Conservation (phyloP, 1,284 basidiomycete species). For the Stygiomarasmius scandens region DNA sequence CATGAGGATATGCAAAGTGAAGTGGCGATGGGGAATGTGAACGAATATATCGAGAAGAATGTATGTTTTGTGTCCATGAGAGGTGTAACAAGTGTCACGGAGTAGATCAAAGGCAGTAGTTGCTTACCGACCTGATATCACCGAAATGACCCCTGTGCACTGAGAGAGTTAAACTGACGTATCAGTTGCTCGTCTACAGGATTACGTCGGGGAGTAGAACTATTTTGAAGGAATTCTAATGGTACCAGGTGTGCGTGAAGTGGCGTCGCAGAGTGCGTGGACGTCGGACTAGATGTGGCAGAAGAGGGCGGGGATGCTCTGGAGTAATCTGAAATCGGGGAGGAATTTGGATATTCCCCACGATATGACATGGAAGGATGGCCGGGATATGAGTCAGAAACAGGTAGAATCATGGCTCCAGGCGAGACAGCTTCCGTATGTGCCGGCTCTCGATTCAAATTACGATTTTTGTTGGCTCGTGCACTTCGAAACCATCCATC, state of each 20-base stretch:
- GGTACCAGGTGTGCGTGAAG: constrained; percentile 52
- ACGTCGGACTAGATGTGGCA: constrained; percentile 25
- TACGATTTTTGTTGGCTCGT: constrained; percentile 64
- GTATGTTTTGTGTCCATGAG: too few species aligned
- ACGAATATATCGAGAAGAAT: too few species aligned
- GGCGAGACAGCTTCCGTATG: constrained; percentile 6
- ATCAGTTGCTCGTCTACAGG: constrained; percentile 61
- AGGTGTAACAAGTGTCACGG: too few species aligned
- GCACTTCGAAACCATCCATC: constrained; percentile 78
- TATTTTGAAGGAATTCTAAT: constrained; percentile 58
- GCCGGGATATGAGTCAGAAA: background rate
- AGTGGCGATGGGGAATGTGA: too few species aligned
- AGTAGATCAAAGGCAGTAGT: too few species aligned
- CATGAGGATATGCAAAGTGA: too few species aligned
- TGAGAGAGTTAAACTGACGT: constrained; percentile 46
- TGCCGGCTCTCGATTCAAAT: constrained; percentile 44
- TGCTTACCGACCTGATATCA: too few species aligned
- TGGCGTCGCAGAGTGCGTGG: constrained; percentile 26
- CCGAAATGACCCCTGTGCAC: constrained; percentile 8
- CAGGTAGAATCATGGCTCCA: background rate
- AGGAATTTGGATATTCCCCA: background rate
- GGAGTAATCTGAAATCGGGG: background rate
- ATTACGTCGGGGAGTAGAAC: constrained; percentile 52
- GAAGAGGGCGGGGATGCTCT: constrained; percentile 17
- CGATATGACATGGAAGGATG: background rate